Evolutionary conservation across 352 stramenopile species (phyloP), one percentile per base, ranked within the genome.

Genomic region (Pythium brassicae): DNA sequence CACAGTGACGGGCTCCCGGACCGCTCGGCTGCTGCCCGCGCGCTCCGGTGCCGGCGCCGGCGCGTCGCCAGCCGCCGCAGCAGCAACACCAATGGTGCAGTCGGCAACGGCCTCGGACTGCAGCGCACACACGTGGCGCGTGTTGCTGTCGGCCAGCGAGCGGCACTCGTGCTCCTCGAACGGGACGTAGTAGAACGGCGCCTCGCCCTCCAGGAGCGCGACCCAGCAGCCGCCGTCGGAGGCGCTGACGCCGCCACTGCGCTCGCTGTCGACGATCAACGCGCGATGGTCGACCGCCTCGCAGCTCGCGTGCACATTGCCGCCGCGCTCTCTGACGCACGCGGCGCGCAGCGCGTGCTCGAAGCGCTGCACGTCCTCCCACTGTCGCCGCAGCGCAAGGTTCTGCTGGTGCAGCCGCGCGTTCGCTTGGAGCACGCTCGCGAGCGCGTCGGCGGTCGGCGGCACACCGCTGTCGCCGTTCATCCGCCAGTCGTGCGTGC

Each of bases 131-230:
- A 59, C 53, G 29, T 26, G 32, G 17, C 23, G n/a, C 1, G 9
- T 23, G 25, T 32, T 59, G 8, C 15, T 14, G 29, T 19, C 14
- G 6, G 32, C 29, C 7, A 52, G 15, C 20, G 25, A 3, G 43
- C 43, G 53, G 43, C 53, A 59, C 53, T 59, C 53, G 27, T 26
- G n/a, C 44, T 53, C 43, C 3, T 44, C 40, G 53, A 59, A 59
- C 22, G 43, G 53, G 19, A 50, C 46, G 32, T 45, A 59, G 20
- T 52, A 52, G 53, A 59, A 53, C 22, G 42, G 43, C 20, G 25
- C 12, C 9, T 59, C 53, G 42, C 34, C 22, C 3, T 32, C 20
- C 7, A 59, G 44, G 22, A 59, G 52, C 53, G 53, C 39, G 27
- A 52, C 29, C 42, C 43, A 59, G 32, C 27, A 40, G 32, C 53